Evolutionary conservation across 768 basidiomycete genomes (phyloP).

Genomic region (Suillus cothurnatus): DNA sequence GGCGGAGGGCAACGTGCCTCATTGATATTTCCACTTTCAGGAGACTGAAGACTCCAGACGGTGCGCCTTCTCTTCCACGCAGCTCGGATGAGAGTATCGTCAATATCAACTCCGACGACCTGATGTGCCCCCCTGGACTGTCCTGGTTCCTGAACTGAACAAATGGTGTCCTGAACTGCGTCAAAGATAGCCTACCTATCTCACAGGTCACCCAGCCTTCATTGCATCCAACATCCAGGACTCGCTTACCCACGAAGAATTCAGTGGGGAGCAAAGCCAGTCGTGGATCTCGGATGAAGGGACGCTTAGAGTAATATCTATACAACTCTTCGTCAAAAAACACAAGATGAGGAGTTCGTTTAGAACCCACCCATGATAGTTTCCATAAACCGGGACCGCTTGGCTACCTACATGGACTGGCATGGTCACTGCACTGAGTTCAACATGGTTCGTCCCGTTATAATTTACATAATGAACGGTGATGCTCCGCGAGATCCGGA

Average conservation of each 20-base stretch:
- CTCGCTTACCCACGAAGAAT: slow-evolving; percentile 55
- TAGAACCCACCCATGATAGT: slow-evolving; percentile 63
- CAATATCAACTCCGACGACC: slow-evolving; percentile 86
- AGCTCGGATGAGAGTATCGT: slow-evolving; percentile 66
- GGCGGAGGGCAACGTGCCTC: neutral
- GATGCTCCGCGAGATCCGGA: neutral
- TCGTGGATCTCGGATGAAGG: slow-evolving; percentile 59
- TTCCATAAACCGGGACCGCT: slow-evolving; percentile 58
- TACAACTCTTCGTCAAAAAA: slow-evolving; percentile 2
- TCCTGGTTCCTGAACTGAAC: slow-evolving; percentile 42
- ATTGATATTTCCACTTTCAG: neutral
- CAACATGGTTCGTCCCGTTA: neutral
- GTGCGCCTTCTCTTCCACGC: slow-evolving; percentile 75
- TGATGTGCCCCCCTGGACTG: slow-evolving; percentile 62
- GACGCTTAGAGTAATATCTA: slow-evolving; percentile 82
- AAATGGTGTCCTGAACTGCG: neutral
- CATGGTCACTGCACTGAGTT: neutral
- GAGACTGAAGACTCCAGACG: slow-evolving; percentile 68
- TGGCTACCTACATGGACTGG: neutral
- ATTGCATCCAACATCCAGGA: slow-evolving; percentile 88
- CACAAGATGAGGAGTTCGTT: neutral
- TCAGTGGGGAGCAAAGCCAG: slow-evolving; percentile 58
- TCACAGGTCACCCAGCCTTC: slow-evolving; percentile 86
- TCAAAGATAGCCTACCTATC: slow-evolving; percentile 54
- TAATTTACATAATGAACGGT: neutral